These are phyloP conservation scores for Boletus pseudopeckii DNA, from an alignment of 768 basidiomycete species.

Conservation along the genomic window DNA sequence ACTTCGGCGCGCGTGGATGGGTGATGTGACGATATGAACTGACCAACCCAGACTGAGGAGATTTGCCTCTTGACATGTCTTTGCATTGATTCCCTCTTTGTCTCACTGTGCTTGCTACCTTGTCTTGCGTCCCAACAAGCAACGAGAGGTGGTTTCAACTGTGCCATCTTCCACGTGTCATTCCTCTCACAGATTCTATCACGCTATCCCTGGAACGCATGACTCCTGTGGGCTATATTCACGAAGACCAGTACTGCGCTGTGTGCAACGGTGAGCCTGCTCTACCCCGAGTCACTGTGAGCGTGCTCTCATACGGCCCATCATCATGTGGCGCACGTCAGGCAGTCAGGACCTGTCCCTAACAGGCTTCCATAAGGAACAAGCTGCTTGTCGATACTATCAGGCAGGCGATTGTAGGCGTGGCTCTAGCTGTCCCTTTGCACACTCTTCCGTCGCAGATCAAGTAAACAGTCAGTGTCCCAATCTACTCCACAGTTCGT, in stretches of 20 bases:
- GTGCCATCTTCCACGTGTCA: neutral
- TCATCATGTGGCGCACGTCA: conserved; percentile 5
- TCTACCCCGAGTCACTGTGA: neutral
- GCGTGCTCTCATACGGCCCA: conserved; percentile 1
- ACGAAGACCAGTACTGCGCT: conserved; percentile 12
- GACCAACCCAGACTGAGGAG: conserved; percentile 4
- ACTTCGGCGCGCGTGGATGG: conserved; percentile 14
- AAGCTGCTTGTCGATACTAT: conserved; percentile 24
- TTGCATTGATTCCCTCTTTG: conserved; percentile 13
- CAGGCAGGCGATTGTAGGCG: conserved; percentile 26
- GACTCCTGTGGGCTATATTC: conserved; percentile 8
- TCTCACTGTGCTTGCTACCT: conserved; percentile 32
- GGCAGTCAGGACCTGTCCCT: conserved; percentile 6
- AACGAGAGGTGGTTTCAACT: conserved; percentile 14
- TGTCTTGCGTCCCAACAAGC: conserved; percentile 36
- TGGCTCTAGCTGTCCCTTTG: conserved; percentile 27
- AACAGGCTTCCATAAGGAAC: conserved; percentile 7
- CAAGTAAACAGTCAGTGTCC: conserved; percentile 17
- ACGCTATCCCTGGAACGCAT: conserved; percentile 7
- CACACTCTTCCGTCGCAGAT: conserved; percentile 10
- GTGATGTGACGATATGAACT: conserved; percentile 20
- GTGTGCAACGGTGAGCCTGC: conserved; percentile 16
- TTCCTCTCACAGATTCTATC: neutral
- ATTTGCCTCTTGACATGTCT: conserved; percentile 18
- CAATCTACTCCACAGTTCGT: neutral